Percentiles rank a stretch among this genome's conserved stretches.
phyloP scores from a whole-genome alignment of 495 filamentous ascomycete genomes.

The Penicillium taxi region DNA sequence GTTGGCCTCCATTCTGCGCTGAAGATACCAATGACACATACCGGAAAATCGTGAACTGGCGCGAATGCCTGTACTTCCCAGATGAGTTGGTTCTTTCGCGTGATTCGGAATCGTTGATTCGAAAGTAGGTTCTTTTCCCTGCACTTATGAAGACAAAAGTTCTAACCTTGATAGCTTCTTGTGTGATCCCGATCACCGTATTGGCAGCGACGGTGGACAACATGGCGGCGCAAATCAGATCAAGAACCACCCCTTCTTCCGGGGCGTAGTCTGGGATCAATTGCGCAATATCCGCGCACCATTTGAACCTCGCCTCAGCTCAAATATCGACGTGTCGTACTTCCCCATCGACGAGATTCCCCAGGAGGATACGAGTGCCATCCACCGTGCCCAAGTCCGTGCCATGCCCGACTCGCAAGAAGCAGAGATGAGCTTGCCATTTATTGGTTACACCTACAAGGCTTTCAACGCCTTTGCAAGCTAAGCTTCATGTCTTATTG shows the following conservation, averaged over 20 bases:
- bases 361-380: slow-evolving; percentile 73
- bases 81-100: slow-evolving; percentile 83
- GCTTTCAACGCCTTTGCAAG: slow-evolving; percentile 82
- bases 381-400: slow-evolving; percentile 58
- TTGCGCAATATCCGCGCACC: slow-evolving; percentile 87
- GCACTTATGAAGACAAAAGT: not conserved
- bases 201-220: slow-evolving; percentile 58
- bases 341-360: slow-evolving; percentile 98
- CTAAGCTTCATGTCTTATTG: slow-evolving; percentile 18
- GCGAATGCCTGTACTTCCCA: slow-evolving; percentile 89
- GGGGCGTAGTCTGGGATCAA: slow-evolving; percentile 85
- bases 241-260: slow-evolving; percentile 92
- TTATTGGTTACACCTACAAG: slow-evolving; percentile 98
- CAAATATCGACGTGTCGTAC: slow-evolving; percentile 93
- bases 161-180: too few species aligned
- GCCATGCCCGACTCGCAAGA: slow-evolving; percentile 54
- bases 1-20: slow-evolving; percentile 98
- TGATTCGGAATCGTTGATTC: slow-evolving; percentile 80
- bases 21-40: slow-evolving; percentile 97
- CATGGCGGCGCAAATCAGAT: slow-evolving; percentile 77
- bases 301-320: slow-evolving; percentile 86
- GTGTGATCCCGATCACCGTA: slow-evolving; percentile 81
- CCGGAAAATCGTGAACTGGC: slow-evolving; percentile 98
- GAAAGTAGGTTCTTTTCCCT: slow-evolving; percentile 48
- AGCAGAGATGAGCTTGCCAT: slow-evolving; percentile 87